Base-by-base conservation (phyloP, 192 early-diverging fungal genomes). In the Oehlia diaphana region DNA sequence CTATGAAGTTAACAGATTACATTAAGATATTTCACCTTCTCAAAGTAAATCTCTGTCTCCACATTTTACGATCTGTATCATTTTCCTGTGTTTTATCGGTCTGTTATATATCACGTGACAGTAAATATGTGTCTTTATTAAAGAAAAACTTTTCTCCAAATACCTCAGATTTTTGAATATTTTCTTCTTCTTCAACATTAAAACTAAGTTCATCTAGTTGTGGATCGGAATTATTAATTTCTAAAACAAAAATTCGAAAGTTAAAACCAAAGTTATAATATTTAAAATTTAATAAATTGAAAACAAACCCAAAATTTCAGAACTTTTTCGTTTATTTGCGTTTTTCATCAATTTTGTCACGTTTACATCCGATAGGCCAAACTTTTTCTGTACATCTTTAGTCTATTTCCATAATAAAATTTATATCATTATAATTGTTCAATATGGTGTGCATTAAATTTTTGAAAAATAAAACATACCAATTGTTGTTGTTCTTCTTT, bases 21-120 rank as follows among this genome's bases (percentile, higher is more conserved):
- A 37, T 4, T 19, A 53, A 9, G 2, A 72, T 13, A 44, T 50
- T 37, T 73, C 74, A 93, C 92, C 90, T 89, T 79, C 87, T 83
- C 16, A 94, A 80, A 5, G 88, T 85, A 14, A 84, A 84, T 80
- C 86, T 88, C 62, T 87, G 88, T 77, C 88, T 86, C 92, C 93
- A 94, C 66, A 91, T 82, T 81, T 86, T 87, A 33, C 75, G 37
- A 33, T 81, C 78, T 76, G 72, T 66, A 70, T 78, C 86, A 80
- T 73, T 80, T 77, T 67, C 80, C 21, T 79, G 67, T 26, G 23
- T 33, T 71, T 62, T 58, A 69, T 79, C 77, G 8, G 9, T 21
- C 68, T 79, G 16, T 44, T 44, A 47, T 12, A 12, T 12, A 47
- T 47, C 10, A 47, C 4, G 44, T 47, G 4, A 47, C 2, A 12